These are phyloP conservation scores for Pseudevernia furfuracea DNA, from an alignment of 495 filamentous ascomycete genomes.

Conservation along the genomic window DNA sequence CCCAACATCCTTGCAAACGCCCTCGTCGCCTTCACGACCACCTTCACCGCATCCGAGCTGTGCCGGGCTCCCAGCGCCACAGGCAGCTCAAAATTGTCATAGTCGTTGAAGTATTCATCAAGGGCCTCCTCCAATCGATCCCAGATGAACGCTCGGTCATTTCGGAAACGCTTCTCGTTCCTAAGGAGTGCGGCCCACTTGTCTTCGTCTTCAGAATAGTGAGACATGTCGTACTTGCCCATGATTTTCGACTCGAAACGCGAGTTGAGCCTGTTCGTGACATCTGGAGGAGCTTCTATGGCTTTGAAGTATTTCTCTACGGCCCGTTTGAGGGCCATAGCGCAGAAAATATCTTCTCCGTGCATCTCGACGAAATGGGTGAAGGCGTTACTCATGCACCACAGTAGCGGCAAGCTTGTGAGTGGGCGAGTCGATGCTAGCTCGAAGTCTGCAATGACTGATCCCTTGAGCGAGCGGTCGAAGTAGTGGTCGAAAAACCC, in stretches of 20 bases:
- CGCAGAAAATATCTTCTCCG: neutral
- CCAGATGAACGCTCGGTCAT: neutral
- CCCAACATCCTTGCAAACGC: neutral
- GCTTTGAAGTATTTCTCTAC: neutral
- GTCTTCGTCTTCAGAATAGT: neutral
- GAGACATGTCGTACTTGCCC: neutral
- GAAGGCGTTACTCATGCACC: conserved; percentile 2
- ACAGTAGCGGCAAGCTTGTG: neutral
- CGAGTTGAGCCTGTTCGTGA: neutral
- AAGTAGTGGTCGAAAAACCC: neutral
- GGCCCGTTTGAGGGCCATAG: neutral
- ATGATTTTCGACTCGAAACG: neutral
- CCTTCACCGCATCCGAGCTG: neutral
- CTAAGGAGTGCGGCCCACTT: neutral
- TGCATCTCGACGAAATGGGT: neutral
- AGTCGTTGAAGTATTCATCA: neutral
- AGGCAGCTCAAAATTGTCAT: neutral
- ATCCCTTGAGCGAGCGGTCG: neutral
- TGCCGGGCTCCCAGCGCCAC: neutral
- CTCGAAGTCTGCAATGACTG: neutral
- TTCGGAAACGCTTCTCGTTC: neutral
- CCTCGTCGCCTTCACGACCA: neutral
- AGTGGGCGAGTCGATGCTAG: neutral
- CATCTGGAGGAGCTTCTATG: neutral
- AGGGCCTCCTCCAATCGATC: neutral